Evolutionary conservation across 345 rosid genomes (phyloP), one percentile per base, ranked within the genome.

Genomic region (Eucalyptus cloeziana): DNA sequence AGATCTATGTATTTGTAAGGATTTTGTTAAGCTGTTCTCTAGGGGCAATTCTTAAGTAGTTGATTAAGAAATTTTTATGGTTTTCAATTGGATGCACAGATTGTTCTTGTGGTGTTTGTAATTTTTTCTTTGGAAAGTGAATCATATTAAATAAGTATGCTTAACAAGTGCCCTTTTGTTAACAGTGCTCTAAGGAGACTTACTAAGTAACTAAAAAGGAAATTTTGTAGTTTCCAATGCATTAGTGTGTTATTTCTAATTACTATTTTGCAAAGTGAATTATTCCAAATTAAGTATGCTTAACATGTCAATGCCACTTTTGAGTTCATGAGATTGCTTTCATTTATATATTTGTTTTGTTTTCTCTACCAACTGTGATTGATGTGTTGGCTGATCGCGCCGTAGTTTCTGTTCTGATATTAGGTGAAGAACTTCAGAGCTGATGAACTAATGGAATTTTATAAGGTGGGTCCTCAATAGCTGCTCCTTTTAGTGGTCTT

Each of bases 381-480:
- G 47, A 40, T 76, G 47, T 76, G 47, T 40, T 76, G 47, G 47
- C 83, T 76, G 47, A 76, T 76, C 69, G 6, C 30, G 33, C 87
- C 47, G 10, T 60, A 37, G 69, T 86, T 37, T 86, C 45, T 86
- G 49, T 54, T 58, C 58, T 58, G 86, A 44, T 79, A 83, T 88
- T 89, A 97, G 98, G 94, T 86, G 30, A 94, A 92, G 92, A 91
- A 52, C 90, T 97, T 93, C 94, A 96, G 93, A 95, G 98, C 96
- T 91, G 94, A 95, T 88, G 95, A 93, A 87, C 93, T 97, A 90
- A 95, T 95, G 93, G 96, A 96, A 89, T 95, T 94, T 88, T 97
- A 96, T 93, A 93, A 93, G 94, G 98, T 97, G 91, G 90, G 92
- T 87, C 51, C 37, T 52, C 31, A 45, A 76, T 47, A 43, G 85